Conservation (phyloP, 2,329 filamentous ascomycete genomes). For the Trichophyton schoenleinii region DNA sequence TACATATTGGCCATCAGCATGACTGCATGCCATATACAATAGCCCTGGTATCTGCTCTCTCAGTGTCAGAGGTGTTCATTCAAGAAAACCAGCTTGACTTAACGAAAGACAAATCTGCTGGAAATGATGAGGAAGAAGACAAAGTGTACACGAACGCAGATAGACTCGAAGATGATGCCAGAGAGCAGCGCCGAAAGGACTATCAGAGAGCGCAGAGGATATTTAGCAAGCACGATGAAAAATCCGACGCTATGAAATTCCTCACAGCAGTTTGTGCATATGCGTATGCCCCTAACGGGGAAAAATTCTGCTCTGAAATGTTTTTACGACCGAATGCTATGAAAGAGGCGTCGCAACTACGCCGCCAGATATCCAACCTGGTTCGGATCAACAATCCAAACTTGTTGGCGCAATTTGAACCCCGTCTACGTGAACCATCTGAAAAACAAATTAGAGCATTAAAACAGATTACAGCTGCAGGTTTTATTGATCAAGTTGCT, state of each 20-base stretch:
- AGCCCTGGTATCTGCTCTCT: slow-evolving; percentile 75
- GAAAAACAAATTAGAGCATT: slow-evolving; percentile 62
- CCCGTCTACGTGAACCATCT: slow-evolving; percentile 47
- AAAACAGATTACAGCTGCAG: slow-evolving; percentile 82
- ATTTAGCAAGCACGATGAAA: slow-evolving; percentile 69
- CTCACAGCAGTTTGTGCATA: slow-evolving; percentile 82
- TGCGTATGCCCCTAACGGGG: slow-evolving; percentile 53
- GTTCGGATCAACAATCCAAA: slow-evolving; percentile 59
- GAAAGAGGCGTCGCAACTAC: slow-evolving; percentile 71
- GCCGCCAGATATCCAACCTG: slow-evolving; percentile 69
- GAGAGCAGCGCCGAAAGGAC: slow-evolving; percentile 51
- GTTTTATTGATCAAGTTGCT: slow-evolving; percentile 88
- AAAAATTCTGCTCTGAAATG: slow-evolving; percentile 65
- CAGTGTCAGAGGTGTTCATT: slow-evolving; percentile 77
- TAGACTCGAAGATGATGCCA: slow-evolving; percentile 56
- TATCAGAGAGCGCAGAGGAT: slow-evolving; percentile 63
- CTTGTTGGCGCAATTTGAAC: slow-evolving; percentile 27
- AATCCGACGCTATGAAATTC: slow-evolving; percentile 78
- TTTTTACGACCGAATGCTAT: slow-evolving; percentile 82
- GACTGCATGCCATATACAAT: slow-evolving; percentile 75
- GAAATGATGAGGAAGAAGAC: slow-evolving; percentile 27
- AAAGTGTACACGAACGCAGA: slow-evolving; percentile 49
- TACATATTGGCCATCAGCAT: slow-evolving; percentile 75
- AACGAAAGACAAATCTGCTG: slow-evolving; percentile 22
- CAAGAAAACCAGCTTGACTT: slow-evolving; percentile 66